Percentiles rank a stretch among this genome's conserved stretches.
These are phyloP conservation scores for Metroxylon sagu DNA, from an alignment of 176 grass and related monocot species.

Conservation along the genomic window DNA sequence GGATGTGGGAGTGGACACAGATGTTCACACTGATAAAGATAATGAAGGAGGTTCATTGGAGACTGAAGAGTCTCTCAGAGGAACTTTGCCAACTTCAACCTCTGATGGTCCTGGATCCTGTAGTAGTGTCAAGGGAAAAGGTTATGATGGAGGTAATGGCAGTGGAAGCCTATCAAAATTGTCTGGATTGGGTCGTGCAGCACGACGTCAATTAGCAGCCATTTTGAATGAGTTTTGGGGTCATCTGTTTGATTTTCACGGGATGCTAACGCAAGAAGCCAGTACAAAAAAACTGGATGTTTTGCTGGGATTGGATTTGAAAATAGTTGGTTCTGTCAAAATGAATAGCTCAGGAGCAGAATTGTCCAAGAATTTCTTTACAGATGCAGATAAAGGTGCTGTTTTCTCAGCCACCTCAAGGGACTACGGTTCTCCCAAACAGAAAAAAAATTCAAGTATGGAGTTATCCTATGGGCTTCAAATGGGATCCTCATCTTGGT, in stretches of 20 bases:
- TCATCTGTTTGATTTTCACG: slow-evolving; percentile 92
- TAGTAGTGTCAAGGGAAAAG: slow-evolving; percentile 46
- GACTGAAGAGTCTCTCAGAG: slow-evolving; percentile 32
- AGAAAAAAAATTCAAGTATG: slow-evolving; percentile 33
- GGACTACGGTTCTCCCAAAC: slow-evolving; percentile 31
- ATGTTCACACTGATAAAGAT: slow-evolving; percentile 33
- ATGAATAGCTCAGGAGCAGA: slow-evolving; percentile 45
- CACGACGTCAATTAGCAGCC: slow-evolving; percentile 63
- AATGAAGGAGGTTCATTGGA: slow-evolving; percentile 33
- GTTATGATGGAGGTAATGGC: slow-evolving; percentile 51
- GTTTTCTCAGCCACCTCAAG: slow-evolving; percentile 30
- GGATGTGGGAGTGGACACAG: slow-evolving; percentile 43
- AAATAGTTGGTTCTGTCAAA: slow-evolving; percentile 55
- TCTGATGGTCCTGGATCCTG: slow-evolving; percentile 52
- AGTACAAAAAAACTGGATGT: slow-evolving; percentile 54
- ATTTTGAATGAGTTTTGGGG: slow-evolving; percentile 96
- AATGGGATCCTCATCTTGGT: slow-evolving; percentile 54
- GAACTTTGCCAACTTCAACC: slow-evolving; percentile 9
- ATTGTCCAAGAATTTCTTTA: slow-evolving; percentile 39
- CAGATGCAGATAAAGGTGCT: slow-evolving; percentile 33
- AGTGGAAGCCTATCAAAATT: slow-evolving; percentile 64
- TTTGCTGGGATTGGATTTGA: slow-evolving; percentile 64
- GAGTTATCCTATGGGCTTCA: slow-evolving; percentile 75
- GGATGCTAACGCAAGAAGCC: slow-evolving; percentile 67
- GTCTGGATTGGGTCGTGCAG: slow-evolving; percentile 88